Conservation (phyloP, 441 rosid genomes). For the Gossypium schwendimanii region DNA sequence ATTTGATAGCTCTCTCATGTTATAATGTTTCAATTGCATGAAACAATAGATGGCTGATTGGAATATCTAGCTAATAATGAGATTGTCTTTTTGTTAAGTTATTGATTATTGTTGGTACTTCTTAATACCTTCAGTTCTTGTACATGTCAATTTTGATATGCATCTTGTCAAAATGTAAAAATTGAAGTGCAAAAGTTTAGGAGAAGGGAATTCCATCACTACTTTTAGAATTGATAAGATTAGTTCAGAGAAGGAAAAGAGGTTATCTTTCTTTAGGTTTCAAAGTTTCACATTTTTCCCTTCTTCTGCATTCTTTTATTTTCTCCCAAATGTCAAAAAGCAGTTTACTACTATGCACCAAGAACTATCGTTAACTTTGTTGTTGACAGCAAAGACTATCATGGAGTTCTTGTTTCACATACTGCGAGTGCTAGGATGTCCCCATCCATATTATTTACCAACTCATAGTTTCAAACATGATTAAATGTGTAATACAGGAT, state of each 20-base stretch:
- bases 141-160: background rate
- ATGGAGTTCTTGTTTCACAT: background rate
- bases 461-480: slow-evolving; percentile 4
- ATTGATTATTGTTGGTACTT: background rate
- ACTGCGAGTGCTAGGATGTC: background rate
- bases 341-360: background rate
- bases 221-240: background rate
- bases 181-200: background rate
- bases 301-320: background rate
- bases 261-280: background rate
- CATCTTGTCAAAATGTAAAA: background rate
- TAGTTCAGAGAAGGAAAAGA: background rate
- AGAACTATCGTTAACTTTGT: background rate
- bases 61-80: background rate
- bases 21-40: background rate
- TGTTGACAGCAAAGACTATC: background rate
- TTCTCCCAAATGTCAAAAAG: background rate
- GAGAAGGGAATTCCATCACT: background rate
- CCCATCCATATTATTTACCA: background rate
- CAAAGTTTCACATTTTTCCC: background rate
- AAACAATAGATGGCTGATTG: background rate
- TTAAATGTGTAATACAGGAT: slow-evolving; percentile 44
- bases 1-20: background rate
- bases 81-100: background rate
- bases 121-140: slow-evolving; percentile 4